Evolutionary conservation across 345 rosid species (phyloP).

Genomic region (Eucalyptus microcorys): DNA sequence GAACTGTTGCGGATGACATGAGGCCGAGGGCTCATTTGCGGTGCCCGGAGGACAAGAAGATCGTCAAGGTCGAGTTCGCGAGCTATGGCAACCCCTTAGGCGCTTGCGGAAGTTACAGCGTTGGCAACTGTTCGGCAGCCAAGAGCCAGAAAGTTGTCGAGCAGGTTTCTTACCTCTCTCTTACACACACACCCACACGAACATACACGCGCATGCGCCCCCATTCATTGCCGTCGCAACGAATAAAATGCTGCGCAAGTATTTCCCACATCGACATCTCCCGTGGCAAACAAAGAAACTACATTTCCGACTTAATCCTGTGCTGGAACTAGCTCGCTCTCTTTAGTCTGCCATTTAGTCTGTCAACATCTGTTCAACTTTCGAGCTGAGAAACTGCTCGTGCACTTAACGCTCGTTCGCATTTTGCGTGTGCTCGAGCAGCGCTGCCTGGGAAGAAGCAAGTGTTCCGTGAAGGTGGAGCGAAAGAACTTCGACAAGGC

Average conservation of each 20-base stretch:
- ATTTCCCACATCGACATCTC: not conserved
- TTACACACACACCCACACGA: not conserved
- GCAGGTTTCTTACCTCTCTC: constrained; percentile 1
- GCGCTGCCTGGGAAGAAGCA: not conserved
- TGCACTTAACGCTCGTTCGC: not conserved
- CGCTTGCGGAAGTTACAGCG: constrained; percentile 12
- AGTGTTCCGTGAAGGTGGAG: not conserved
- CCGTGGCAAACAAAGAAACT: too few species aligned
- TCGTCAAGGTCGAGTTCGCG: constrained; percentile 21
- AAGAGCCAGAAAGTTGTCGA: constrained; percentile 15
- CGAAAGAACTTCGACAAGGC: not conserved
- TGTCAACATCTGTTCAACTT: not conserved
- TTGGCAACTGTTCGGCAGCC: constrained; percentile 24
- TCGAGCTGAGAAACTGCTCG: not conserved
- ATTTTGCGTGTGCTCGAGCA: not conserved
- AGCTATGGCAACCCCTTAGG: constrained; percentile 36
- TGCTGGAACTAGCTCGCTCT: too few species aligned
- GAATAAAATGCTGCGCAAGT: not conserved
- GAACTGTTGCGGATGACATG: not conserved
- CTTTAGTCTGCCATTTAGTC: not conserved
- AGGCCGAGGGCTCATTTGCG: constrained; percentile 8
- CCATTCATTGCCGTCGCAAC: not conserved
- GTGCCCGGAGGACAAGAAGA: constrained; percentile 10
- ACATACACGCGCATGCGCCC: not conserved
- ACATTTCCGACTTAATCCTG: too few species aligned